A percentile compares a stretch with the other conserved stretches of the same genome.
Evolutionary conservation across 768 basidiomycete species (phyloP).

Genomic region (Aureoboletus auriporus): DNA sequence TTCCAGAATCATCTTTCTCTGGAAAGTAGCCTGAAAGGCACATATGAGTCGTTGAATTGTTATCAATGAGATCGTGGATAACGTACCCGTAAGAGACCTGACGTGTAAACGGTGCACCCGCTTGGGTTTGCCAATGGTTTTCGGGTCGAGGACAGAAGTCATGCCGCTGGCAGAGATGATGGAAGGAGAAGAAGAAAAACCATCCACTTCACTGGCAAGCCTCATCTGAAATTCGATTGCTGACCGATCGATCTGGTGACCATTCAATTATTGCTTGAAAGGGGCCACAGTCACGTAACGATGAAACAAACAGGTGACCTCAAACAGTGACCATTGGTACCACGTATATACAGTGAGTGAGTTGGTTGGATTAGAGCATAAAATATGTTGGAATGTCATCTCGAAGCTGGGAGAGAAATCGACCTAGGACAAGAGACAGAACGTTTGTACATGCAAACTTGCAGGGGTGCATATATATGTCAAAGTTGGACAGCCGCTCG

Average conservation of each 20-base stretch:
- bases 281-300: too few species aligned
- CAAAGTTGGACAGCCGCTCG: slow-evolving; percentile 3
- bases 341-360: too few species aligned
- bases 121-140: slow-evolving; percentile 56
- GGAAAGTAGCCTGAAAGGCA: slow-evolving; percentile 62
- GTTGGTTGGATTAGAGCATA: slow-evolving; percentile 23
- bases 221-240: too few species aligned
- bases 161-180: slow-evolving; percentile 27
- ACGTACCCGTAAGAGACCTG: slow-evolving; percentile 59
- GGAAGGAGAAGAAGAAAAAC: background rate
- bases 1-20: slow-evolving; percentile 69
- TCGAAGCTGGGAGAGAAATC: slow-evolving; percentile 3
- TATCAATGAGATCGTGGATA: background rate
- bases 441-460: background rate
- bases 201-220: too few species aligned
- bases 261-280: too few species aligned
- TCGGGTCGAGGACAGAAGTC: slow-evolving; percentile 64
- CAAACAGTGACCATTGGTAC: too few species aligned
- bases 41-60: too few species aligned
- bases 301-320: too few species aligned
- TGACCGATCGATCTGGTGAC: too few species aligned
- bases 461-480: background rate
- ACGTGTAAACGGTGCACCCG: slow-evolving; percentile 55
- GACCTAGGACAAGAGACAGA: background rate
- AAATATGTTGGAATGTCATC: slow-evolving; percentile 11